These are phyloP conservation scores for Alternaria incomplexa DNA, from an alignment of 2,329 filamentous ascomycete genomes.

Conservation along the genomic window DNA sequence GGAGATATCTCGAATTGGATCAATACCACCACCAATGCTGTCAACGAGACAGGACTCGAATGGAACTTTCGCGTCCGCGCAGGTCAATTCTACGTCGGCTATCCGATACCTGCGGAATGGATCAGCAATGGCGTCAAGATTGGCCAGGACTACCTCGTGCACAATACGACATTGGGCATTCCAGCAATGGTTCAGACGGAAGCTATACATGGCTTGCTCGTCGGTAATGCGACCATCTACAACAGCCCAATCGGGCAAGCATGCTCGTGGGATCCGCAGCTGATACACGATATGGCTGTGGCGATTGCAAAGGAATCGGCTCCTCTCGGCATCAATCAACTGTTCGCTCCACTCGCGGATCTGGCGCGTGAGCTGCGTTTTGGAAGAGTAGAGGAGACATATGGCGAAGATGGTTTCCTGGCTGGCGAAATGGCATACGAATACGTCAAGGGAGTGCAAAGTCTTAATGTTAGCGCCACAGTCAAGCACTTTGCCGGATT, in stretches of 20 bases:
- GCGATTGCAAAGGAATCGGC: constrained; percentile 70
- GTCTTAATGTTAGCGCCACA: constrained; percentile 69
- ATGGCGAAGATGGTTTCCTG: constrained; percentile 71
- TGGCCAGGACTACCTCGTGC: constrained; percentile 71
- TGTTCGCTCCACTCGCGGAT: constrained; percentile 75
- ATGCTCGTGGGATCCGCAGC: constrained; percentile 71
- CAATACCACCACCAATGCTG: constrained; percentile 68
- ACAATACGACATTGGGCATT: constrained; percentile 71
- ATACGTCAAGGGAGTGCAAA: constrained; percentile 67
- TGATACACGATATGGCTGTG: constrained; percentile 70
- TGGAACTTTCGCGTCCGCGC: constrained; percentile 70
- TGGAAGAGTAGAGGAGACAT: constrained; percentile 77
- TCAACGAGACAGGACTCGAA: constrained; percentile 70
- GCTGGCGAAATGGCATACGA: constrained; percentile 71
- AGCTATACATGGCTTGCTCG: constrained; percentile 74
- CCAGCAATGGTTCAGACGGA: constrained; percentile 77
- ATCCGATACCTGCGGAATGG: constrained; percentile 68
- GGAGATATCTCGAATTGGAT: constrained; percentile 77
- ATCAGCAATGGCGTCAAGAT: constrained; percentile 67
- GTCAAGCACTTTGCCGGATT: constrained; percentile 79
- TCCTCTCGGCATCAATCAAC: constrained; percentile 73
- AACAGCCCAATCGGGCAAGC: constrained; percentile 77
- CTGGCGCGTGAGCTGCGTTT: constrained; percentile 74
- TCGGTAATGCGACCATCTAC: constrained; percentile 77
- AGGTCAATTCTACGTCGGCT: constrained; percentile 76